Conservation (phyloP, 2,329 filamentous ascomycete genomes). For the Balansia obtecta region DNA sequence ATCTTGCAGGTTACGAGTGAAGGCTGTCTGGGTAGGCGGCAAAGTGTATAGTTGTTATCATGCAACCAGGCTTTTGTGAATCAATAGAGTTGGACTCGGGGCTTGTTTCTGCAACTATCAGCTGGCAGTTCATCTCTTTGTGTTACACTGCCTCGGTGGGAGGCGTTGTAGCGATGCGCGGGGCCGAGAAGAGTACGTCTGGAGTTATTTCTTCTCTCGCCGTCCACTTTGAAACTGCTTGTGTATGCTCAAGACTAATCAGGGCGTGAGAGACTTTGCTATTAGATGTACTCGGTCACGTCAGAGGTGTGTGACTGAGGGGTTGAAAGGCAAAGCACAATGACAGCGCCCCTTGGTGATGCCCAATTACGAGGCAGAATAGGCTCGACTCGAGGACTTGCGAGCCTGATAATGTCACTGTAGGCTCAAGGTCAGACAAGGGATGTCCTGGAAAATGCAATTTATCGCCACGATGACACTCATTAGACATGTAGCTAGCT, state of each 20-base stretch:
- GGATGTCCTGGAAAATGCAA: no score
- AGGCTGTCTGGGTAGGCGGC: neutral
- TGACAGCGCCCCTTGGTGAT: neutral
- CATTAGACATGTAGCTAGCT: no score
- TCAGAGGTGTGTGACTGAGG: neutral
- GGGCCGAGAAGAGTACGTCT: neutral
- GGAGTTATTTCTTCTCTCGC: no score
- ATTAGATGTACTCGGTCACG: no score
- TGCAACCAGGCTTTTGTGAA: slow-evolving; percentile 3
- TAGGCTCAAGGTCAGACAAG: neutral
- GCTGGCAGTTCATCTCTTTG: neutral
- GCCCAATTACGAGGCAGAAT: neutral
- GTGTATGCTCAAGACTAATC: no score
- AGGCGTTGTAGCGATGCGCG: neutral
- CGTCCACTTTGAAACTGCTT: no score
- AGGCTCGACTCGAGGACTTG: neutral
- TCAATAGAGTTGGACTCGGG: slow-evolving; percentile 2
- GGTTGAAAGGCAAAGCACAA: neutral
- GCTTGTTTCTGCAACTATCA: neutral
- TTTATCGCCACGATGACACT: no score
- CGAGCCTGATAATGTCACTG: no score
- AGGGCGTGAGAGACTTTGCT: no score
- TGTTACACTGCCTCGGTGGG: slow-evolving; percentile 3
- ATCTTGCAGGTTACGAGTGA: slow-evolving; percentile 1
- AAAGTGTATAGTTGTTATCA: slow-evolving; percentile 4